A percentile compares a stretch with the other conserved stretches of the same genome.
These are phyloP conservation scores for Ceratocystis albifundus DNA, from an alignment of 2,329 filamentous ascomycete species.

Conservation along the genomic window DNA sequence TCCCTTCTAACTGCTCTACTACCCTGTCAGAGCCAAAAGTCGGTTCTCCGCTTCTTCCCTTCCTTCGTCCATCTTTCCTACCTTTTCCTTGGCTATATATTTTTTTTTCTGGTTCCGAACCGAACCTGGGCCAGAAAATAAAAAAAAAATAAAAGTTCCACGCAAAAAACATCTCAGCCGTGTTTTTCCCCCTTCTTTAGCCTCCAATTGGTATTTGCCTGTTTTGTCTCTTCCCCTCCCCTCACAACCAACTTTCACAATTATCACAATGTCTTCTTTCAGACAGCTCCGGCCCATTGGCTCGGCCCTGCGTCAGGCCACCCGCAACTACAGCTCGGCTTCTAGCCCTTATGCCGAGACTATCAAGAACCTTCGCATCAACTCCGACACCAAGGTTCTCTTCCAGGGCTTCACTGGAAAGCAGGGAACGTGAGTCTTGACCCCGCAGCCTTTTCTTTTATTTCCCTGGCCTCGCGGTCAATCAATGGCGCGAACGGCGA, in stretches of 20 bases:
- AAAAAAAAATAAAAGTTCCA: slow-evolving; percentile 5
- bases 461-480: neutral
- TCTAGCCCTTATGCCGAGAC: slow-evolving; percentile 60
- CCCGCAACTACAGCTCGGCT: slow-evolving; percentile 63
- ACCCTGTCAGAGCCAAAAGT: neutral
- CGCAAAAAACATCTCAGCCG: slow-evolving; percentile 13
- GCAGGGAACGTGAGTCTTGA: slow-evolving; percentile 69
- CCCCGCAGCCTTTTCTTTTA: neutral
- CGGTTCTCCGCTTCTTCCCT: slow-evolving; percentile 22
- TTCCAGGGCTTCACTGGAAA: slow-evolving; percentile 97
- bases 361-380: slow-evolving; percentile 82
- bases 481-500: no score
- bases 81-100: slow-evolving; percentile 15
- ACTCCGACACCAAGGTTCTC: slow-evolving; percentile 82
- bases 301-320: slow-evolving; percentile 55
- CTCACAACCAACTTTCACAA: slow-evolving; percentile 11
- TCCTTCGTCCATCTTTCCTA: slow-evolving; percentile 13
- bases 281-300: slow-evolving; percentile 56
- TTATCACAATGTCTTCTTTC: slow-evolving; percentile 68
- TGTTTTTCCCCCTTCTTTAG: slow-evolving; percentile 19
- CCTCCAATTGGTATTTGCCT: slow-evolving; percentile 22
- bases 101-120: slow-evolving; percentile 13
- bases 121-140: slow-evolving; percentile 1
- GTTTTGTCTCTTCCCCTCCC: slow-evolving; percentile 10
- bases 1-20: neutral